Conservation (phyloP, 2,329 filamentous ascomycete species). For the Taxawa tesnikishii region DNA sequence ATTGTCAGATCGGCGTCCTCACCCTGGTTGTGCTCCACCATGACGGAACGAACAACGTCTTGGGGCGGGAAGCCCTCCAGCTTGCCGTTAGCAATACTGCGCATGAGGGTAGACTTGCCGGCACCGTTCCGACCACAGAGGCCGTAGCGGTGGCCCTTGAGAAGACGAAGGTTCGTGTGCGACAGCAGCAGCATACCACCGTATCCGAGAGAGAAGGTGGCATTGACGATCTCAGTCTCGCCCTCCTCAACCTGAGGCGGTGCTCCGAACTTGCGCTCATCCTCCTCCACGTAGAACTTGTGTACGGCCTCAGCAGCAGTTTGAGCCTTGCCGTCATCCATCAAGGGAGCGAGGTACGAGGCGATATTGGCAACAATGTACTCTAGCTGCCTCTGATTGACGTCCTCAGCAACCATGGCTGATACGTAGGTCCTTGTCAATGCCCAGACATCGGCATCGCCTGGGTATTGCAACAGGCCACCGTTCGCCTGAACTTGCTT, state of each 20-base stretch:
- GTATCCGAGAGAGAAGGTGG: slow-evolving; percentile 93
- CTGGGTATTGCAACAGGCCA: slow-evolving; percentile 48
- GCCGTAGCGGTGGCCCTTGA: slow-evolving; percentile 95
- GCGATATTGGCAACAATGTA: slow-evolving; percentile 58
- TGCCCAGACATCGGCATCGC: slow-evolving; percentile 51
- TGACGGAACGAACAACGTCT: slow-evolving; percentile 87
- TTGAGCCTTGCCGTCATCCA: slow-evolving; percentile 50
- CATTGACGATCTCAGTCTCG: slow-evolving; percentile 93
- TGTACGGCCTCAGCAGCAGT: slow-evolving; percentile 63
- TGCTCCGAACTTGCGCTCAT: slow-evolving; percentile 74
- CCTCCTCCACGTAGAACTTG: slow-evolving; percentile 67
- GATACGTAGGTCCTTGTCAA: slow-evolving; percentile 62
- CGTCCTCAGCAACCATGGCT: slow-evolving; percentile 76
- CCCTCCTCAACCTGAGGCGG: slow-evolving; percentile 81
- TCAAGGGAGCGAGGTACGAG: slow-evolving; percentile 64
- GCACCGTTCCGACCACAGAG: slow-evolving; percentile 95
- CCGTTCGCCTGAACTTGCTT: slow-evolving; percentile 60
- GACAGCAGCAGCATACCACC: slow-evolving; percentile 94
- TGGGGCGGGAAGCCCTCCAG: slow-evolving; percentile 91
- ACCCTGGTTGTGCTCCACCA: slow-evolving; percentile 98
- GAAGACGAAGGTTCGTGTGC: slow-evolving; percentile 84
- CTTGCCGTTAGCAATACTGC: slow-evolving; percentile 88
- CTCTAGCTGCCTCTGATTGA: slow-evolving; percentile 66
- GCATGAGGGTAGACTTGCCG: slow-evolving; percentile 98
- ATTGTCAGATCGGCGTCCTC: slow-evolving; percentile 96